Base-by-base conservation (phyloP, 164 flowering plant species). In the Annona squamosa region DNA sequence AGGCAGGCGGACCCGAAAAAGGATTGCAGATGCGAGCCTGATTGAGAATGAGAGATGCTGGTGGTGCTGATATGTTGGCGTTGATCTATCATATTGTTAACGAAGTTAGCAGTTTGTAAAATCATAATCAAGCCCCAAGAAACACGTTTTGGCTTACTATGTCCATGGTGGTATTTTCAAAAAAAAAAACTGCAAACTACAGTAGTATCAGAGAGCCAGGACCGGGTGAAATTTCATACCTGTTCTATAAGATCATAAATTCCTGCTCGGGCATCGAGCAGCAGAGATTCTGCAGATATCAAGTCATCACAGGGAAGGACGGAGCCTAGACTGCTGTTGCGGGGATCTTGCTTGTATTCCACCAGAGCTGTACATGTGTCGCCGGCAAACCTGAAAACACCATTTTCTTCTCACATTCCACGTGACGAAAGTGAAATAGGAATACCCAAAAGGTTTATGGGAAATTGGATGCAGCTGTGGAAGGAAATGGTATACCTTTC, bases 281-380 rank as follows among this genome's bases (percentile, higher is more conserved):
- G 77, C 42, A 84, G 82, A 0, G 89, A 67, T 77, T 84, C 71
- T 26, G 93, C 95, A 6, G 91, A 84, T 68, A 74, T 82, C 72
- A 93, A 70, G 70, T 90, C 85, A 16, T 91, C 82, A 63, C 98
- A 93, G 0, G 98, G 96, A 9, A 93, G 84, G 71, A 93, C 83
- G 0, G 93, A 81, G 81, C 91, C 87, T 86, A 93, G 77, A 85
- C 91, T 93, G 80, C 81, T 93, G 85, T 90, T 89, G 63, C 80
- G 74, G 6, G 98, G 97, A 74, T 91, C 79, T 70, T 85, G 75
- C 72, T 86, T 93, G 77, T 91, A 93, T 64, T 80, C 80, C 59
- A 84, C 82, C n/a, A 93, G 83, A 47, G 96, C 93, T 47, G 88
- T 85, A 77, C 97, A 94, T 1, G 97, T 85, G 71, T 94, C 98